Percentiles rank a stretch among this genome's conserved stretches.
Evolutionary conservation across 2,329 filamentous ascomycete species (phyloP).

Genomic region (Aspergillus sp.): DNA sequence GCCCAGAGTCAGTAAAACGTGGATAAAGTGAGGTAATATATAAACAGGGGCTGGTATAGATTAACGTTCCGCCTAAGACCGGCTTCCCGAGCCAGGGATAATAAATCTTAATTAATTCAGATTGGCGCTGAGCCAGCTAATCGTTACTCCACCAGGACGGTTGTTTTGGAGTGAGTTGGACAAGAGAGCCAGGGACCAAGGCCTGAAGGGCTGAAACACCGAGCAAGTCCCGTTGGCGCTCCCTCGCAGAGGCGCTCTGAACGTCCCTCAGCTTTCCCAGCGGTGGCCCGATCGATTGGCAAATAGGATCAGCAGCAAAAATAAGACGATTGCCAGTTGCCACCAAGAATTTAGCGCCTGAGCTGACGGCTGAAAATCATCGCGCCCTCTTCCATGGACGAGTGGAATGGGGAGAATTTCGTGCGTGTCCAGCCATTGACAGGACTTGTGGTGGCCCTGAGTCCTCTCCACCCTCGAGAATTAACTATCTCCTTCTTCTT

Average conservation of each 20-base stretch:
- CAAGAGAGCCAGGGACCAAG: not conserved
- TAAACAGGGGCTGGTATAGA: conserved; percentile 3
- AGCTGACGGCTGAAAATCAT: conserved; percentile 1
- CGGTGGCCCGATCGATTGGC: not conserved
- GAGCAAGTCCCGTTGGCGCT: conserved; percentile 1
- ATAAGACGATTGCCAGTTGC: not conserved
- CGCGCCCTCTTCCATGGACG: not conserved
- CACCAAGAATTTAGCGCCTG: not conserved
- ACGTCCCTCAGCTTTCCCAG: not conserved
- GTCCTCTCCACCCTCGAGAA: not conserved
- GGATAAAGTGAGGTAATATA: conserved; percentile 1
- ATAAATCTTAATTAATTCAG: conserved; percentile 6
- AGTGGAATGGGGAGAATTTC: not conserved
- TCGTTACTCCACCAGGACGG: not conserved
- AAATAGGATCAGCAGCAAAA: conserved; percentile 3
- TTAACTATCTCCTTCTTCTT: not conserved
- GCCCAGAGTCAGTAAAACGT: not conserved
- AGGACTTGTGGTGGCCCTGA: not conserved
- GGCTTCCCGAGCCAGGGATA: not conserved
- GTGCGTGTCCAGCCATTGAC: conserved; percentile 1
- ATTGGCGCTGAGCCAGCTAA: not conserved
- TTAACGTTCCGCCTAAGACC: not conserved
- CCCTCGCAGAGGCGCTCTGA: not conserved
- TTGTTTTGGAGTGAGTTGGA: not conserved
- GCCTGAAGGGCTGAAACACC: conserved; percentile 2